A percentile compares a stretch with the other conserved stretches of the same genome.
Evolutionary conservation across 1,139 yeast genomes (phyloP).

Genomic region (Candida sp.): DNA sequence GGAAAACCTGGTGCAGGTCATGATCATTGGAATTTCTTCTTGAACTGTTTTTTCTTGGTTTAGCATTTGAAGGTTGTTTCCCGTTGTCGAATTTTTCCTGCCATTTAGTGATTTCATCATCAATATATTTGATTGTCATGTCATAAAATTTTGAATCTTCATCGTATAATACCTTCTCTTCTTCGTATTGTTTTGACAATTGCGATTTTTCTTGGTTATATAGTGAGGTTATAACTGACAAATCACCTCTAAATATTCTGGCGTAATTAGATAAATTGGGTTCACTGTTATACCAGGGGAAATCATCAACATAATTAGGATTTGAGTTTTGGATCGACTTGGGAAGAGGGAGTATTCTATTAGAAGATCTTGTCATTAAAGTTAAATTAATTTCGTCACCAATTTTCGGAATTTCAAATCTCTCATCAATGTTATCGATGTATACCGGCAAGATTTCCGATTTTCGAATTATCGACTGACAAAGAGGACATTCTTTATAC

Average conservation of each 20-base stretch:
- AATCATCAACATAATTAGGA: slow-evolving; percentile 18
- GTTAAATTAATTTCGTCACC: slow-evolving; percentile 61
- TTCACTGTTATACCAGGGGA: slow-evolving; percentile 24
- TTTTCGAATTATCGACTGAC: slow-evolving; percentile 63
- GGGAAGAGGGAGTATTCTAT: slow-evolving; percentile 66
- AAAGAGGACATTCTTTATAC: slow-evolving; percentile 81
- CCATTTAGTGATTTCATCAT: slow-evolving; percentile 40
- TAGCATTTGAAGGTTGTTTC: background rate
- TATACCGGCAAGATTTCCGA: slow-evolving; percentile 69
- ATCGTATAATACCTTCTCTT: slow-evolving; percentile 55
- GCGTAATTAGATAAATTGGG: slow-evolving; percentile 29
- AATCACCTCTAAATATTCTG: slow-evolving; percentile 66
- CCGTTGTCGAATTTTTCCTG: slow-evolving; percentile 12
- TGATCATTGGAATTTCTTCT: background rate
- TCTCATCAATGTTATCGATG: slow-evolving; percentile 50
- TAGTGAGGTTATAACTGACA: slow-evolving; percentile 48
- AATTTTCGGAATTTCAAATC: slow-evolving; percentile 57
- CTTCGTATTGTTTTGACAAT: slow-evolving; percentile 44
- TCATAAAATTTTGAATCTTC: slow-evolving; percentile 58
- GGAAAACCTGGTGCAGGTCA: slow-evolving; percentile 11
- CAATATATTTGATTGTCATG: slow-evolving; percentile 56
- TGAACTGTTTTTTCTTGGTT: background rate
- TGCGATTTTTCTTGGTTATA: slow-evolving; percentile 54
- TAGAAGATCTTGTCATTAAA: slow-evolving; percentile 69
- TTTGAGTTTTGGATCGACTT: slow-evolving; percentile 28